Percentiles rank a stretch among this genome's conserved stretches.
Conservation (phyloP, 192 early-diverging fungal genomes). For the Jimgerdemannia lactiflua region DNA sequence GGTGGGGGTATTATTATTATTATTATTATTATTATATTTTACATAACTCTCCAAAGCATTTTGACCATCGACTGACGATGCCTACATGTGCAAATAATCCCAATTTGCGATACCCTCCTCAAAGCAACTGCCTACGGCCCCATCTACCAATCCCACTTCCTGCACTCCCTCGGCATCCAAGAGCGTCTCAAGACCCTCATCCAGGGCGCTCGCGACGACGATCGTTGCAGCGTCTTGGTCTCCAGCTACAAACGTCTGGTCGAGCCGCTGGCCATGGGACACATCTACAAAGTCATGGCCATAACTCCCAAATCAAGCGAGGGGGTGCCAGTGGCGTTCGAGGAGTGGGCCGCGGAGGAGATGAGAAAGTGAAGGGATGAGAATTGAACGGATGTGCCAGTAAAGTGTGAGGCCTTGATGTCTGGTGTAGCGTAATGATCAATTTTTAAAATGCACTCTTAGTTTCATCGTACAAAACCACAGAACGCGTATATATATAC, state of each 20-base stretch:
- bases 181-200: slow-evolving; percentile 68
- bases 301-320: slow-evolving; percentile 35
- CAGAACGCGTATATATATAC: no score
- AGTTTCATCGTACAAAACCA: no score
- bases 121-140: slow-evolving; percentile 58
- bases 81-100: no score
- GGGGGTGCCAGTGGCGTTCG: background rate
- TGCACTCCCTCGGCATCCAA: slow-evolving; percentile 83
- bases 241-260: slow-evolving; percentile 72
- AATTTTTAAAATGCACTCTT: no score
- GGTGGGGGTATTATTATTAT: slow-evolving; percentile 13
- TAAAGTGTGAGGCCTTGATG: no score
- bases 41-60: no score
- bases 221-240: slow-evolving; percentile 60
- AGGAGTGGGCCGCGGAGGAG: background rate
- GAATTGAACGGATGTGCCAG: background rate
- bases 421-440: no score
- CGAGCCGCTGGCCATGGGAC: slow-evolving; percentile 79
- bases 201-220: slow-evolving; percentile 41
- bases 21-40: no score
- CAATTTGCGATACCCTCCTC: background rate
- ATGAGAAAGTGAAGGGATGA: background rate
- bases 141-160: slow-evolving; percentile 72
- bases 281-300: slow-evolving; percentile 80
- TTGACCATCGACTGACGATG: no score